phyloP scores from a whole-genome alignment of 495 filamentous ascomycete species.

The Xylaria longipes region DNA sequence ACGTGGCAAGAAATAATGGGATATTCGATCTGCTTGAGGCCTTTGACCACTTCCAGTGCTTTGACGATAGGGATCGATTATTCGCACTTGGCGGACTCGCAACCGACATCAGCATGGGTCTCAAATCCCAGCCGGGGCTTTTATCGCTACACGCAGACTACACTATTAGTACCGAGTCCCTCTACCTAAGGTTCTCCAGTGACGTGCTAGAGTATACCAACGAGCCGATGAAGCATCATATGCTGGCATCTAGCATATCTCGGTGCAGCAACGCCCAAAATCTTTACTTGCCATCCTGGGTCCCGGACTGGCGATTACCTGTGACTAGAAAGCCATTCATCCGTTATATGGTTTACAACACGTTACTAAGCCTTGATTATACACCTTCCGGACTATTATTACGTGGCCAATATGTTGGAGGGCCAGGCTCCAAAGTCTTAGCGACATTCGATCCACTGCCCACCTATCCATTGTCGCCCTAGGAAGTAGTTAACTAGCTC shows the following conservation, averaged over 20 bases:
- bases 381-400: background rate
- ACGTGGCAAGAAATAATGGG: background rate
- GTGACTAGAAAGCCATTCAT: background rate
- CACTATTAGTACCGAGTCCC: background rate
- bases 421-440: background rate
- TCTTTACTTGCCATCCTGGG: background rate
- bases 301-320: background rate
- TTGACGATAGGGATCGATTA: constrained; percentile 20
- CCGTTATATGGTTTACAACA: background rate
- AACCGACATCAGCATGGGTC: background rate
- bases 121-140: background rate
- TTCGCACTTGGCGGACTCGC: constrained; percentile 22
- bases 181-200: background rate
- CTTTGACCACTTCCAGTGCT: constrained; percentile 15
- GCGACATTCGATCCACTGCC: background rate
- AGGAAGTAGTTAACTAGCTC: background rate
- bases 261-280: background rate
- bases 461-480: background rate
- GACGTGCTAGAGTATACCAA: background rate
- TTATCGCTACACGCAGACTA: background rate
- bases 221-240: background rate
- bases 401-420: background rate
- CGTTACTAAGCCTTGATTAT: background rate
- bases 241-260: background rate
- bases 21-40: constrained; percentile 15